Percentiles rank a stretch among this genome's conserved stretches.
Evolutionary conservation across 331 rosid genomes (phyloP).

Genomic region (Erythrophleum ivorense): DNA sequence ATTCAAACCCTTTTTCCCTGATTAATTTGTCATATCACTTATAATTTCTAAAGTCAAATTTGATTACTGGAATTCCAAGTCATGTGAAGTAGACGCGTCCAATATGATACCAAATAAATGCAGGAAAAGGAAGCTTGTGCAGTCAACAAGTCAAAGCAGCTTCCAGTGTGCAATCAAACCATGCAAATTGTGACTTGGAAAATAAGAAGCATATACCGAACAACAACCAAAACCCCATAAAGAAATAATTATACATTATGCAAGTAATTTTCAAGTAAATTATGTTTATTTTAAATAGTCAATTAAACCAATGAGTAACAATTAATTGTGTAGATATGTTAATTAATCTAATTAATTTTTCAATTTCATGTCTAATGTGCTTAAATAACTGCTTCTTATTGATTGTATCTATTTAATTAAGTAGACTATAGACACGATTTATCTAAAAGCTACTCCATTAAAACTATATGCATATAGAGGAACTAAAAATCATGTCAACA

Average conservation of each 20-base stretch:
- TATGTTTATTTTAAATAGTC: background rate
- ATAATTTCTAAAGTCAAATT: conserved; percentile 16
- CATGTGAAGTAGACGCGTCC: background rate
- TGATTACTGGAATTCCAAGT: conserved; percentile 32
- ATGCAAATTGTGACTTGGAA: conserved; percentile 52
- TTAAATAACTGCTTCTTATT: no score
- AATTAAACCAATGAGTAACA: background rate
- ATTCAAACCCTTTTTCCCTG: conserved; percentile 17
- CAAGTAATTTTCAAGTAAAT: background rate
- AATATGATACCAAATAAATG: background rate
- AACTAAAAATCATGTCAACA: conserved; percentile 2
- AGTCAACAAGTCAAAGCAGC: conserved; percentile 34
- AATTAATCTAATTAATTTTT: no score
- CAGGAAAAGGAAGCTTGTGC: background rate
- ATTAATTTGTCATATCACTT: background rate
- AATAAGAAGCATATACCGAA: background rate
- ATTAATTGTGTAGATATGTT: background rate
- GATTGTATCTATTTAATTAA: background rate
- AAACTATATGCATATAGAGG: background rate
- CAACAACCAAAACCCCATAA: background rate
- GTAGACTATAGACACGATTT: background rate
- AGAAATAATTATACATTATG: background rate
- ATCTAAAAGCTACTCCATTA: background rate
- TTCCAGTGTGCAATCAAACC: conserved; percentile 38
- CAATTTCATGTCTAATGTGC: no score